Percentiles rank a stretch among this genome's conserved stretches.
phyloP scores from a whole-genome alignment of 192 early-diverging fungal species.

The Gonapodya prolifera region DNA sequence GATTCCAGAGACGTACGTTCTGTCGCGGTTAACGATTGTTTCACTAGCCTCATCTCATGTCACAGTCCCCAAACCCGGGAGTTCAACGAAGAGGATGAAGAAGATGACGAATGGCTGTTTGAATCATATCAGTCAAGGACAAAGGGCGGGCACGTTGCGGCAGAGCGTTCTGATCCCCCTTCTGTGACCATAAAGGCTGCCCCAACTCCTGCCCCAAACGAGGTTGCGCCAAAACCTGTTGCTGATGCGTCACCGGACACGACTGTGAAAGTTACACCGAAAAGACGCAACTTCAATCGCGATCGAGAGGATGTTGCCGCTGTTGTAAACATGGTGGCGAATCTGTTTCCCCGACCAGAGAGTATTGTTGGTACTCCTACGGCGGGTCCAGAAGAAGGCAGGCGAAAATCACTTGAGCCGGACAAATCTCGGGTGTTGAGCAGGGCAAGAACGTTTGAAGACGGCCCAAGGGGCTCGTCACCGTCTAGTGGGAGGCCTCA shows the following conservation, averaged over 20 bases:
- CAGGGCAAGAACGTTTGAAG: background rate
- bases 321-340: background rate
- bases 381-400: background rate
- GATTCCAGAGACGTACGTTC: background rate
- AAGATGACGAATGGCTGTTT: background rate
- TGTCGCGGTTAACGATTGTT: too few relatives aligned
- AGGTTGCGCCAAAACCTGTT: background rate
- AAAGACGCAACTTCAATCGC: background rate
- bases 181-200: background rate
- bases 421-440: background rate
- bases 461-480: background rate
- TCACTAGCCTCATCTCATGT: background rate
- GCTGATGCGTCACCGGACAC: background rate
- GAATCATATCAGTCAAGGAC: background rate
- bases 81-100: background rate
- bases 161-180: background rate
- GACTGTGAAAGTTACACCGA: background rate
- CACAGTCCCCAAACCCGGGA: background rate
- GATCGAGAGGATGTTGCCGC: background rate
- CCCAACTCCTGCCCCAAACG: background rate
- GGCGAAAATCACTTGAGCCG: background rate
- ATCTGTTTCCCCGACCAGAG: background rate
- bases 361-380: background rate
- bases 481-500: background rate
- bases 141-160: background rate